Evolutionary conservation across 148 eudicot genomes (phyloP).

Genomic region (Dysphania ambrosioides): DNA sequence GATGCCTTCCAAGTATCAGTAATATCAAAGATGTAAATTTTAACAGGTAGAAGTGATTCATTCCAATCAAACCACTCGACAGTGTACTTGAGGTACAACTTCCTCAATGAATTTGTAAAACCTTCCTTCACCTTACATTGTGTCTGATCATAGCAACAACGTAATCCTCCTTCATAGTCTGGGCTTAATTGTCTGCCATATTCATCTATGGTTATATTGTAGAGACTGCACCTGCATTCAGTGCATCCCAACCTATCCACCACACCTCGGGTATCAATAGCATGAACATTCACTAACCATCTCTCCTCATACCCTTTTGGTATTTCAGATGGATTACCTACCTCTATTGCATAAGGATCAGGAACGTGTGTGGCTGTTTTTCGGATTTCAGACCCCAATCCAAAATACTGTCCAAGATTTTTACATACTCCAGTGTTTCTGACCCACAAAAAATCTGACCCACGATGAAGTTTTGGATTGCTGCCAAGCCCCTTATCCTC

Average conservation of each 20-base stretch:
- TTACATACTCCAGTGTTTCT: conserved; percentile 50
- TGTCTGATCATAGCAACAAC: conserved; percentile 67
- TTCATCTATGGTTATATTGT: conserved; percentile 58
- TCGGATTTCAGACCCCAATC: conserved; percentile 88
- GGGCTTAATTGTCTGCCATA: conserved; percentile 41
- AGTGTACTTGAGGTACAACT: conserved; percentile 58
- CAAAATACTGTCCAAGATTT: conserved; percentile 63
- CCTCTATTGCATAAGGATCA: conserved; percentile 76
- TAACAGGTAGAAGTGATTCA: conserved; percentile 58
- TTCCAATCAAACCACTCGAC: conserved; percentile 72
- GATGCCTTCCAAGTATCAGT: conserved; percentile 58
- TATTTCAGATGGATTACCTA: conserved; percentile 58
- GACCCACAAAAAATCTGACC: conserved; percentile 33
- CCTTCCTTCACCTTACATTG: conserved; percentile 59
- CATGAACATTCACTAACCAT: conserved; percentile 85
- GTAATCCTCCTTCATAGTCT: conserved; percentile 65
- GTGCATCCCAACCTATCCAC: conserved; percentile 72
- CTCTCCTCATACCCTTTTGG: conserved; percentile 78
- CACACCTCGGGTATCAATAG: conserved; percentile 80
- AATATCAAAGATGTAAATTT: conserved; percentile 63
- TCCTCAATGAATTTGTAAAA: conserved; percentile 41
- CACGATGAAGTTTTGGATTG: conserved; percentile 10
- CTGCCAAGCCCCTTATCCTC: conserved; percentile 21
- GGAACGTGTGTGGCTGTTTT: conserved; percentile 69
- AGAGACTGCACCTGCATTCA: conserved; percentile 82